Evolutionary conservation across 2,329 filamentous ascomycete species (phyloP).

Genomic region (Calonectria pseudoturangicola): DNA sequence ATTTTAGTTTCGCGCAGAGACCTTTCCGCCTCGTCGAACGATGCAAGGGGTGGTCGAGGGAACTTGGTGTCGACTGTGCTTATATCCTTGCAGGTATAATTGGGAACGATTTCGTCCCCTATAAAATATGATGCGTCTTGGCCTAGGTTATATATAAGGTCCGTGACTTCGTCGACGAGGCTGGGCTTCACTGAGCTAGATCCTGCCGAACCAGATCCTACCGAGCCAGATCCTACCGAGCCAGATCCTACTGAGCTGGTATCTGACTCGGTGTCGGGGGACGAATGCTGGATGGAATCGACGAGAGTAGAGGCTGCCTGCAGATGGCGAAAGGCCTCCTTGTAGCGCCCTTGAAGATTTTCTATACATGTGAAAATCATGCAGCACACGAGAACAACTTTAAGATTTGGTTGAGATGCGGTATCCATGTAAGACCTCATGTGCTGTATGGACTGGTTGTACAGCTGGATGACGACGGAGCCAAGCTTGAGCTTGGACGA

Average conservation of each 20-base stretch:
- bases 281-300: background rate
- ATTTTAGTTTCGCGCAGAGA: background rate
- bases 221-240: background rate
- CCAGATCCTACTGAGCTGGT: background rate
- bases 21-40: background rate
- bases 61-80: background rate
- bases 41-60: background rate
- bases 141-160: background rate
- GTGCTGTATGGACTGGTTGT: slow-evolving; percentile 28
- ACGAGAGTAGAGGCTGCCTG: slow-evolving; percentile 14
- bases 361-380: slow-evolving; percentile 27
- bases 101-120: slow-evolving; percentile 2
- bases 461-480: slow-evolving; percentile 18
- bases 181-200: background rate
- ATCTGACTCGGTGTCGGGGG: background rate
- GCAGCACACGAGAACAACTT: slow-evolving; percentile 20
- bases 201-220: too few relatives aligned
- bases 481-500: slow-evolving; percentile 12
- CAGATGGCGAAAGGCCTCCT: slow-evolving; percentile 13
- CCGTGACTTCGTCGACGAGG: slow-evolving; percentile 3
- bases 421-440: slow-evolving; percentile 9
- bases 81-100: slow-evolving; percentile 1
- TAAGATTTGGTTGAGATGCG: background rate
- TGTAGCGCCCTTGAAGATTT: slow-evolving; percentile 22
- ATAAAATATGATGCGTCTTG: slow-evolving; percentile 20